Evolutionary conservation across 352 stramenopile species (phyloP), one percentile per base, ranked within the genome.

Genomic region (Halophytophthora batemanensis): DNA sequence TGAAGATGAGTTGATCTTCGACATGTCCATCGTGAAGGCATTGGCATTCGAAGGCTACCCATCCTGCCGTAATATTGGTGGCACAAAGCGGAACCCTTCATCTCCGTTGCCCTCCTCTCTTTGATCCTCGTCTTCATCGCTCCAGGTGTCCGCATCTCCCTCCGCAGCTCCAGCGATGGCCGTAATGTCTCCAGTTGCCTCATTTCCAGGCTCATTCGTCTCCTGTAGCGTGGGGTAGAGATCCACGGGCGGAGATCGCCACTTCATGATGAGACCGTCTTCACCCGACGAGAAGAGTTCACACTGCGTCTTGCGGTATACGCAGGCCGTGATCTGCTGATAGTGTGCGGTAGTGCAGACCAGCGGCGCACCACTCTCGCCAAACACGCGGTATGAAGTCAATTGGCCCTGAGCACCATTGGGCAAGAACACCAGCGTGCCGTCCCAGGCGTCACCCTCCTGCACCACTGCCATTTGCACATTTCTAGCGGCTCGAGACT

Each of bases 261-360:
- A 91, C 50, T 76, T 77, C 71, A 86, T 84, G 49, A 91, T 87
- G 17, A 89, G 53, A 2, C 78, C 81, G 49, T 89, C 77, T 53
- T 77, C 64, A 3, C 74, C 78, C 33, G 71, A 67, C 2, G 75
- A 86, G 34, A 74, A 85, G 1, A 91, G 49, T 41, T 91, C 77
- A 17, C 76, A 65, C 4, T 55, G 64, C 3, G 68, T 53, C 34
- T 67, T 70, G 0, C 81, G 71, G 33, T 91, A 89, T 10, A 84
- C 53, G 49, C 81, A 91, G 8, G 56, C 66, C 13, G 68, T 74
- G 12, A 88, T 70, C 18, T 78, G 71, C 22, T 77, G 46, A 60
- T 88, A 91, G 47, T 91, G 81, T 3, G 71, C 77, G 4, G 73
- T 82, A 15, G 59, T 56, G 2, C 53, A 45, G 10, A 50, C 52